phyloP scores from a whole-genome alignment of 208 protist genomes.

The Trypanosoma grayi region DNA sequence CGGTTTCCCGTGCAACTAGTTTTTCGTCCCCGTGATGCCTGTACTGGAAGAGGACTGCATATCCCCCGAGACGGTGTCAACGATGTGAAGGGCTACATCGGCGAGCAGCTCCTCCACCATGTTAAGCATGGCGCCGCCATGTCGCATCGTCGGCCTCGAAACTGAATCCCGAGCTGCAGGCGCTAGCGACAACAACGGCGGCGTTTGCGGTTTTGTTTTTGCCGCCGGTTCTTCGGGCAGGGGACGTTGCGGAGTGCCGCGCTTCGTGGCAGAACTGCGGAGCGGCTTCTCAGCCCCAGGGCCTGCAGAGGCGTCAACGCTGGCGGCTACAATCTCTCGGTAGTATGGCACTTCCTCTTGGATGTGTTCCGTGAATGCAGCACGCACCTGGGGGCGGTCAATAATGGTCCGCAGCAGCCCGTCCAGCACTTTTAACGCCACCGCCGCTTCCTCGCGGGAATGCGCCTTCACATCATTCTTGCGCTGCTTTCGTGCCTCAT shows the following conservation, averaged over 20 bases:
- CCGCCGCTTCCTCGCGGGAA: conserved; percentile 22
- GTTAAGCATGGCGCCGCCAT: conserved; percentile 20
- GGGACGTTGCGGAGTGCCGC: background rate
- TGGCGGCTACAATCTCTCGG: conserved; percentile 16
- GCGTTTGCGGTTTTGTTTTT: background rate
- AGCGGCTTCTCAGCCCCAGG: background rate
- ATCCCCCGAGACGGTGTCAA: conserved; percentile 2
- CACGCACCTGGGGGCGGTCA: conserved; percentile 39
- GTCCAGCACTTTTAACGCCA: conserved; percentile 51
- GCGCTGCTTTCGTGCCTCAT: background rate
- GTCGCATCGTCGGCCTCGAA: background rate
- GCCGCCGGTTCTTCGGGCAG: background rate
- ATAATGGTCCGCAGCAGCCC: conserved; percentile 70
- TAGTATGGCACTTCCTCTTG: conserved; percentile 22
- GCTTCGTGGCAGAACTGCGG: background rate
- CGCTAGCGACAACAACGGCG: background rate
- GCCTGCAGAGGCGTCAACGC: background rate
- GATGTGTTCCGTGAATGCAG: conserved; percentile 53
- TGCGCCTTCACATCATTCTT: background rate
- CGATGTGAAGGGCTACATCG: conserved; percentile 17
- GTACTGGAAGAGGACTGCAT: background rate
- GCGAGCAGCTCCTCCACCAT: conserved; percentile 62
- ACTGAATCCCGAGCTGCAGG: background rate
- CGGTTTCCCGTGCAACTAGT: background rate
- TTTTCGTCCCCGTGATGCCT: background rate